Evolutionary conservation across 2,329 filamentous ascomycete species (phyloP), one percentile per base, ranked within the genome.

Genomic region (Blastomyces parvus): DNA sequence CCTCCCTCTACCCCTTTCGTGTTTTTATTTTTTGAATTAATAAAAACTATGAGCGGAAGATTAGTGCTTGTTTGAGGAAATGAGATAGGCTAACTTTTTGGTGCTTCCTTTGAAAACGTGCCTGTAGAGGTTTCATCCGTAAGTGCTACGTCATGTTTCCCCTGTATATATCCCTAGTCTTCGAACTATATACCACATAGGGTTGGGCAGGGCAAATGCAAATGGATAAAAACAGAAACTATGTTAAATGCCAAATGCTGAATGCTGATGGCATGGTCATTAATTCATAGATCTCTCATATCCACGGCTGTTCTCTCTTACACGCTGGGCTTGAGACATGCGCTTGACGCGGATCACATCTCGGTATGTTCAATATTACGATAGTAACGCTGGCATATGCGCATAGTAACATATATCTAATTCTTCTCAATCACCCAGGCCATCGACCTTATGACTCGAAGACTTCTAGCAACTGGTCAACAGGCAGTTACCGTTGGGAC

Each of bases 341-440:
- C 93, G n/a, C 85, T 97, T 55, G 94, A 97, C 72, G 94, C 93
- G n/a, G 93, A 97, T 76, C 94, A 97, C 72, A 90, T 90, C 67
- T 86, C 85, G 50, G 81, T 83, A 74, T 50, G 70, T 63, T 13
- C n/a, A 59, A 19, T 56, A 27, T 57, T 56, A 56, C 2, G 30
- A 13, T 13, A 38, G 36, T 38, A 9, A 38, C 13, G 9, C 3
- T 38, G 36, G 9, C 36, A 64, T 14, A 27, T 27, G 33, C 14
- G 19, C 5, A 14, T 27, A 60, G 25, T 58, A 25, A 56, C 25
- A 50, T 52, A 22, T 6, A 48, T 2, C 22, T 22, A 60, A 83
- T 70, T 27, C 19, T 6, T 17, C 6, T 25, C 11, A 17, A 27
- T 22, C 44, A 38, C 38, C 33, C 63, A 82, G 69, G 93, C 92